A percentile compares a stretch with the other conserved stretches of the same genome.
Conservation (phyloP, 345 rosid genomes). For the Populus simonii region DNA sequence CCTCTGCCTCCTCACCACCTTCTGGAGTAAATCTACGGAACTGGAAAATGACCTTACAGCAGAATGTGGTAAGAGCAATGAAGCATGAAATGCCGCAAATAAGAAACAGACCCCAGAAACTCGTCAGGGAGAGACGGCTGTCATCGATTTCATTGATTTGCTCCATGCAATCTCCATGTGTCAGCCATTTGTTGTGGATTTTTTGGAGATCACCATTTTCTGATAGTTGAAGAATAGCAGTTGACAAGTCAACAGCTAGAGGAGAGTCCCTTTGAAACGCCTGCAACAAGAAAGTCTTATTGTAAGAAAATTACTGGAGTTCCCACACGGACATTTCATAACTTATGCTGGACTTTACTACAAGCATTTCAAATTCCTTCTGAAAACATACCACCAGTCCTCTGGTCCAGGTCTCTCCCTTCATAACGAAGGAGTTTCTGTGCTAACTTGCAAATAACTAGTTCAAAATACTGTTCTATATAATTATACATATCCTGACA, state of each 20-base stretch:
- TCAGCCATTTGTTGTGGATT: conserved; percentile 78
- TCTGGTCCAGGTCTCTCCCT: too few species aligned
- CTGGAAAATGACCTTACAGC: conserved; percentile 50
- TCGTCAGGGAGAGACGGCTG: conserved; percentile 50
- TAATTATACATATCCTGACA: too few species aligned
- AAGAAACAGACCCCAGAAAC: conserved; percentile 93
- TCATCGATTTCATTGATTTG: conserved; percentile 31
- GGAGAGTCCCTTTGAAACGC: conserved; percentile 95
- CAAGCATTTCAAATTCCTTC: neutral
- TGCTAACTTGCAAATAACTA: neutral
- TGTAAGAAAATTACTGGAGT: neutral
- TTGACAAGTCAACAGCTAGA: conserved; percentile 82
- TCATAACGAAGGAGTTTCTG: neutral
- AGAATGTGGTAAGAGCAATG: conserved; percentile 51
- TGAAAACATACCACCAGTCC: too few species aligned
- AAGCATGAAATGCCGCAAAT: conserved; percentile 66
- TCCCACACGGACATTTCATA: neutral
- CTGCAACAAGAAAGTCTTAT: conserved; percentile 36
- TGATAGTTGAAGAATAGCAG: conserved; percentile 77
- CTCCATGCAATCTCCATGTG: conserved; percentile 40
- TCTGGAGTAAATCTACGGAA: conserved; percentile 53
- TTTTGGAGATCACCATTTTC: conserved; percentile 83
- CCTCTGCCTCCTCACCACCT: conserved; percentile 23
- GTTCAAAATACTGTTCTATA: neutral
- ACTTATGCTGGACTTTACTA: neutral